Evolutionary conservation across 257 asterid species (phyloP), one percentile per base, ranked within the genome.

Genomic region (Plectranthus barbatus): DNA sequence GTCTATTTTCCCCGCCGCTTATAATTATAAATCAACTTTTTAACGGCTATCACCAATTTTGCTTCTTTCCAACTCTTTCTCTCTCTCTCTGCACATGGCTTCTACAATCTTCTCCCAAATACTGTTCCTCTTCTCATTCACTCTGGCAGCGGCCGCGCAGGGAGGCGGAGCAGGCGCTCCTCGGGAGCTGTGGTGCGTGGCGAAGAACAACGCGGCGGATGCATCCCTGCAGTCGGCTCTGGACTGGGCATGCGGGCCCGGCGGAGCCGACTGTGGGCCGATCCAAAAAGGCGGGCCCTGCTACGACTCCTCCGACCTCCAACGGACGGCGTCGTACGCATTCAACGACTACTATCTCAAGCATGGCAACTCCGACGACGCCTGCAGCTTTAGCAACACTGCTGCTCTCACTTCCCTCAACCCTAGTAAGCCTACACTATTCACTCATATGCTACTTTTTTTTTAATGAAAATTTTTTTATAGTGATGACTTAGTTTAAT

Each of bases 211-310:
- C 67, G 97, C 96, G 0, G 87, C 74, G 14, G 96, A 85, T 71
- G 55, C 73, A 6, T 83, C 89, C 0, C 80, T 90, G 19, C 91
- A 87, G 78, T 46, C 84, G 2, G 90, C 96, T 0, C 62, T 87
- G 33, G 88, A 84, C 47, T 90, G 97, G 97, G 82, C 91, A 0
- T 90, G 97, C 67, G 91, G 93, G 64, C 68, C 74, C 17, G 97
- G 96, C 4, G 87, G 91, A 17, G 90, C 87, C 2, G 75, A 84
- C 60, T 90, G 97, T 11, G 76, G 81, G 13, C 84, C 89, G 0
- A 84, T 90, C 7, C 93, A 85, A 71, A 79, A 64, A 1, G 83
- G 84, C 15, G 93, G 91, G 14, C 81, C 87, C 21, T 90, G 95
- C 80, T 83, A 90, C 81, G 95, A 85, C 54, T 52, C 81, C 7